Evolutionary conservation across 148 eudicot species (phyloP).

Genomic region (Vaccinium corymbosum): DNA sequence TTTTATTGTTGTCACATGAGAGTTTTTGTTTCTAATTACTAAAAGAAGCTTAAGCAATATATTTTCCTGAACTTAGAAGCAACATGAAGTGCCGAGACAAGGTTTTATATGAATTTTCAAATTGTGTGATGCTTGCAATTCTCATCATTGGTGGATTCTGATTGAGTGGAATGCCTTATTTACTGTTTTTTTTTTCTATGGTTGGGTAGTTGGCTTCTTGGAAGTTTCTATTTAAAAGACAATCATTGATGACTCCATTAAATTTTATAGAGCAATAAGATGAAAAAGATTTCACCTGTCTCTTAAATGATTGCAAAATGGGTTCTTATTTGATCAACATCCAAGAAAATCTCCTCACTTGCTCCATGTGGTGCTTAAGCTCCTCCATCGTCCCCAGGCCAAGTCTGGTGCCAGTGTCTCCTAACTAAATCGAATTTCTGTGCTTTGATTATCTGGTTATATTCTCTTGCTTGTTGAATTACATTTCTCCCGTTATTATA

Average conservation of each 20-base stretch:
- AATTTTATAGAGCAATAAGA: neutral
- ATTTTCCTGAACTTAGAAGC: neutral
- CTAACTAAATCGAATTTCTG: neutral
- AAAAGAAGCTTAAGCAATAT: neutral
- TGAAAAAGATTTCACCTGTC: neutral
- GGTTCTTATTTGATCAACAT: neutral
- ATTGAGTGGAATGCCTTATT: neutral
- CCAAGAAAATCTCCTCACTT: constrained; percentile 2
- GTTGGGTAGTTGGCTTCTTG: neutral
- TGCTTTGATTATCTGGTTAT: neutral
- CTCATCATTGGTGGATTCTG: neutral
- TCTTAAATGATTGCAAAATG: neutral
- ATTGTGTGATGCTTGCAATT: neutral
- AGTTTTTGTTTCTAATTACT: neutral
- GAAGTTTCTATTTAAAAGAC: neutral
- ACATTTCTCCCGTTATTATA: no score
- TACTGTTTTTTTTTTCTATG: neutral
- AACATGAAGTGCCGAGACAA: neutral
- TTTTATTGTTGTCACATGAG: neutral
- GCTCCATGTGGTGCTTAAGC: constrained; percentile 10
- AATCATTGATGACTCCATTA: neutral
- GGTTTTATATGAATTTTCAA: neutral
- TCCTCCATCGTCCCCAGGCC: neutral
- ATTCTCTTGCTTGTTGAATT: neutral
- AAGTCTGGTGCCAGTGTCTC: neutral